Evolutionary conservation across 2,329 filamentous ascomycete species (phyloP).

Genomic region (Oidium heveae): DNA sequence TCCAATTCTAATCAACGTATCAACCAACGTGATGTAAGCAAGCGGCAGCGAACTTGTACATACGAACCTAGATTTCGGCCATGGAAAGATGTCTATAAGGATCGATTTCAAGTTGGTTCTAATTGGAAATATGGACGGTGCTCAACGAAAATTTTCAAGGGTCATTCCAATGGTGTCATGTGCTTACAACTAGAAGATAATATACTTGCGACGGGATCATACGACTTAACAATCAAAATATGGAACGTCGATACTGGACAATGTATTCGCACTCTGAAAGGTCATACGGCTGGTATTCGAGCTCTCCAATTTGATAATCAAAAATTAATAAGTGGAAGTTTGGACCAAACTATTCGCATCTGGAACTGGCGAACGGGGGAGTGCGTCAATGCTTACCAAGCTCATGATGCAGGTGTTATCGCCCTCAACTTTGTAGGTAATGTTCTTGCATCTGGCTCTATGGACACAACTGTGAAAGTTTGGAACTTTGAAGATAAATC

Average conservation of each 20-base stretch:
- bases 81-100: constrained; percentile 95
- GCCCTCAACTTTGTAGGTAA: constrained; percentile 69
- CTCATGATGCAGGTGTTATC: constrained; percentile 63
- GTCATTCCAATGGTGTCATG: constrained; percentile 66
- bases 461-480: constrained; percentile 73
- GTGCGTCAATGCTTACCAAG: constrained; percentile 55
- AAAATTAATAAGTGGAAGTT: constrained; percentile 71
- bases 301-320: constrained; percentile 82
- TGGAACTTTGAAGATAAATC: constrained; percentile 78
- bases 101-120: constrained; percentile 80
- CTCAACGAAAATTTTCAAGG: constrained; percentile 59
- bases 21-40: constrained; percentile 4
- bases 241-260: constrained; percentile 83
- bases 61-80: constrained; percentile 31
- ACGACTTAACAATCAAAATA: constrained; percentile 84
- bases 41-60: constrained; percentile 8
- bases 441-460: constrained; percentile 66
- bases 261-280: constrained; percentile 59
- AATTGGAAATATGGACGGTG: constrained; percentile 96
- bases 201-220: constrained; percentile 79
- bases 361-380: constrained; percentile 94
- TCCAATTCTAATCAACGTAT: constrained; percentile 4
- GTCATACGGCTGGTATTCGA: constrained; percentile 63
- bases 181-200: constrained; percentile 53
- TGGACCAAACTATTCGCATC: constrained; percentile 70